phyloP scores from a whole-genome alignment of 768 basidiomycete genomes.

The Tulasnella sp. region DNA sequence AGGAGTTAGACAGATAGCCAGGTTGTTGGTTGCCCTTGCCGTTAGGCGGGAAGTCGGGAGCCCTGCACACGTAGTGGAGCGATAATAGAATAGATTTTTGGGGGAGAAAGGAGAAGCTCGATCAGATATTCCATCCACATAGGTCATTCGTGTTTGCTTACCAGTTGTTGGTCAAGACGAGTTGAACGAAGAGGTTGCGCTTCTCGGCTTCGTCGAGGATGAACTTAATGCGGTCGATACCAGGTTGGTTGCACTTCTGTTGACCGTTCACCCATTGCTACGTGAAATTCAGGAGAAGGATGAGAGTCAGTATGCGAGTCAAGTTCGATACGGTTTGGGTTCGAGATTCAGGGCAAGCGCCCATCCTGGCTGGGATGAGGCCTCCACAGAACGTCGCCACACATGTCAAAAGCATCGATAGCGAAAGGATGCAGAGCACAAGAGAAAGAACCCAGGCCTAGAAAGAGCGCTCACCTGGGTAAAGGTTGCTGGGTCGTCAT shows the following conservation, averaged over 20 bases:
- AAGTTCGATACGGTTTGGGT: not conserved
- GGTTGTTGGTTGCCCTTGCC: not conserved
- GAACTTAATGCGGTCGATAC: constrained; percentile 31
- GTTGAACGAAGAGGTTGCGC: constrained; percentile 24
- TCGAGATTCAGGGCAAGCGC: not conserved
- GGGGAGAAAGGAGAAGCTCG: not conserved
- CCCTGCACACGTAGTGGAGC: not conserved
- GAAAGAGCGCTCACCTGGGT: constrained; percentile 23
- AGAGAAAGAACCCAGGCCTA: not conserved
- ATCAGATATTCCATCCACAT: not conserved
- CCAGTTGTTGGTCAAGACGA: constrained; percentile 37
- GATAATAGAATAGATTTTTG: not conserved
- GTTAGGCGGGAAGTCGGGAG: constrained; percentile 14
- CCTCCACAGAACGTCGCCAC: not conserved
- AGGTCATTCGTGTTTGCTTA: not conserved
- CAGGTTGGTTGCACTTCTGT: constrained; percentile 32
- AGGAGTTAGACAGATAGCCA: constrained; percentile 32
- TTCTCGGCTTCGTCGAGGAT: constrained; percentile 27
- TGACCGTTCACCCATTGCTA: constrained; percentile 29
- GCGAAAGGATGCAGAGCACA: not conserved
- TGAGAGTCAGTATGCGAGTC: too few species aligned
- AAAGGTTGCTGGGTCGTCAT: constrained; percentile 16
- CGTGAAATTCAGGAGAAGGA: not conserved
- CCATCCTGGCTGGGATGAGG: not conserved
- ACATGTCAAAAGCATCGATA: not conserved